Percentiles rank a stretch among this genome's conserved stretches.
phyloP scores from a whole-genome alignment of 2,329 filamentous ascomycete genomes.

The Colletotrichum horii region DNA sequence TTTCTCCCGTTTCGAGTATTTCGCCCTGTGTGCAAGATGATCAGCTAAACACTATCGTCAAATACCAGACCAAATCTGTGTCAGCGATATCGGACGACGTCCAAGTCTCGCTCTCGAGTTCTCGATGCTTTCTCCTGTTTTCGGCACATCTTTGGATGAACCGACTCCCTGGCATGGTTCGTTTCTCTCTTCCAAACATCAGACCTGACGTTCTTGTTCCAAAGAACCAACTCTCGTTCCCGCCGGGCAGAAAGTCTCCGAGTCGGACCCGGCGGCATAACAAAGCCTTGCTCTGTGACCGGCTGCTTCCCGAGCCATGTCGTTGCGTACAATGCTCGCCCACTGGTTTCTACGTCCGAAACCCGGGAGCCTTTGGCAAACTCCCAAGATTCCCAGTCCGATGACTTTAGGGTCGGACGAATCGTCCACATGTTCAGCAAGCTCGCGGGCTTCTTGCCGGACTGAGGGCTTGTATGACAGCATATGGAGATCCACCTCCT shows the following conservation, averaged over 20 bases:
- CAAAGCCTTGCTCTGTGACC: neutral
- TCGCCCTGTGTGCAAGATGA: conserved; percentile 6
- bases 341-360: neutral
- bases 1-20: conserved; percentile 11
- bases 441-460: neutral
- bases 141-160: conserved; percentile 14
- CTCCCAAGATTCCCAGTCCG: neutral
- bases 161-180: neutral
- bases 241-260: neutral
- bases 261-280: conserved; percentile 6
- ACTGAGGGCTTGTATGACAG: neutral
- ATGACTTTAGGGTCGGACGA: neutral
- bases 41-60: neutral
- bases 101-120: neutral
- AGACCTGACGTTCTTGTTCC: neutral
- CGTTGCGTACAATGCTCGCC: conserved; percentile 3
- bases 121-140: conserved; percentile 20
- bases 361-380: neutral
- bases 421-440: neutral
- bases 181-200: neutral
- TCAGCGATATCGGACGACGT: conserved; percentile 14
- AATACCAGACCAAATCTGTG: conserved; percentile 7
- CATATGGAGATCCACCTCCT: neutral
- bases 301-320: conserved; percentile 5
- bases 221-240: neutral